Base-by-base conservation (phyloP, 2,329 filamentous ascomycete genomes). In the Nothophoma quercina region DNA sequence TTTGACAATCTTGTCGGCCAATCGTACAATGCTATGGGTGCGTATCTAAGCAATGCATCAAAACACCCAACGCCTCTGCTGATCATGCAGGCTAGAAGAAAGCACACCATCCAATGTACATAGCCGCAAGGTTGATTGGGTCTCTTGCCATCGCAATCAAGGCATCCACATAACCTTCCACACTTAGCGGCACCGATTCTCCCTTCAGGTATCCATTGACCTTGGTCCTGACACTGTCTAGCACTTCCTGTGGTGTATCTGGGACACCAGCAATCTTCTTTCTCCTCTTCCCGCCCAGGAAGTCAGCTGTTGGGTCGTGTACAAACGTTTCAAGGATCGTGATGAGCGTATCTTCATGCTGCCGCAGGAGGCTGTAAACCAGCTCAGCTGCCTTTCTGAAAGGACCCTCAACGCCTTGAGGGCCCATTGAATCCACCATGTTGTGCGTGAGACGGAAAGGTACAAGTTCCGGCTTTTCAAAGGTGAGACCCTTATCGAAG, bases 401-500 rank as follows among this genome's bases (percentile, higher is more conserved):
- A 0, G 95, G 93, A 0, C 95, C 80, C 73, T 98, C 95, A 71
- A 95, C 91, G 55, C 93, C 91, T 69, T 96, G 93, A 18, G 96
- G 88, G 5, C 95, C 95, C 87, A 99, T 98, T 9, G 95, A 96
- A 59, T 96, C 91, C 28, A 96, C 86, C 93, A 99, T 98, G 76
- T 99, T 99, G 81, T 97, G 93, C 4, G 95, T 99, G 33, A 99
- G 82, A 13, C 96, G 89, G 81, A 99, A 99, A 2, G 95, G 96
- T 1, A 99, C 95, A 23, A 89, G 82, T 75, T 99, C 95, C 0
- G 95, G 93, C 74, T 96, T 96, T 58, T 92, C 88, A 71, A 99
- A 98, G 0, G 93, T 97, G 32, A 93, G 84, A 1, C 95, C 95
- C 65, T 99, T 99, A 79, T 99, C 96, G 73, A 99, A 99, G 4